Percentiles rank a stretch among this genome's conserved stretches.
Evolutionary conservation across 2,329 filamentous ascomycete genomes (phyloP).

Genomic region (Alternaria panax): DNA sequence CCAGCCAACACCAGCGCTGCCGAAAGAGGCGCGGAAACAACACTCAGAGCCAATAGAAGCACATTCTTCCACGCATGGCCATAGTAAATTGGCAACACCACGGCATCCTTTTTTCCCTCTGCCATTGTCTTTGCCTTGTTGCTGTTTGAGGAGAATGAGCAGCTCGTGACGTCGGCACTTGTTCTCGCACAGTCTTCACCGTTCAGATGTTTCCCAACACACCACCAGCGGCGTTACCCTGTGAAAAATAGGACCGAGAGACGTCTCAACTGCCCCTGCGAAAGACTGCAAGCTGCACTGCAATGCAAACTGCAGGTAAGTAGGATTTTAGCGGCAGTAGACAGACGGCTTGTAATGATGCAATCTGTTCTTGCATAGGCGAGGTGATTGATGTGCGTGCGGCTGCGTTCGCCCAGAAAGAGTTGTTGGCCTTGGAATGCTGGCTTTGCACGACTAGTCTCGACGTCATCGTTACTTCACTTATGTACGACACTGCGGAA

Average conservation of each 20-base stretch:
- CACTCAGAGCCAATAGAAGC: slow-evolving; percentile 54
- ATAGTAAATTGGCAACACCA: slow-evolving; percentile 35
- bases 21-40: slow-evolving; percentile 59
- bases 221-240: slow-evolving; percentile 14
- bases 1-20: slow-evolving; percentile 33
- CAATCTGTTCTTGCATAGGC: slow-evolving; percentile 21
- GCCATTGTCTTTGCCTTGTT: slow-evolving; percentile 22
- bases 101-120: slow-evolving; percentile 11
- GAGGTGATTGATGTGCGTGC: slow-evolving; percentile 22
- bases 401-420: slow-evolving; percentile 4
- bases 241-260: slow-evolving; percentile 2
- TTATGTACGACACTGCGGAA: slow-evolving; percentile 17
- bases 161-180: slow-evolving; percentile 27
- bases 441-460: slow-evolving; percentile 30
- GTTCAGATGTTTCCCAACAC: slow-evolving; percentile 11
- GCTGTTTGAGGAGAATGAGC: slow-evolving; percentile 4
- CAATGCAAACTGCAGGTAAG: slow-evolving; percentile 16
- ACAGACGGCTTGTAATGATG: slow-evolving; percentile 20
- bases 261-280: neutral
- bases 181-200: slow-evolving; percentile 15
- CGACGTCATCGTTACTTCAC: slow-evolving; percentile 43
- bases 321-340: slow-evolving; percentile 13
- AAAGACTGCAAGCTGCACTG: slow-evolving; percentile 3
- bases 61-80: slow-evolving; percentile 59
- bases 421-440: slow-evolving; percentile 1